Evolutionary conservation across 2,329 filamentous ascomycete species (phyloP).

Genomic region (Epichloe typhina): DNA sequence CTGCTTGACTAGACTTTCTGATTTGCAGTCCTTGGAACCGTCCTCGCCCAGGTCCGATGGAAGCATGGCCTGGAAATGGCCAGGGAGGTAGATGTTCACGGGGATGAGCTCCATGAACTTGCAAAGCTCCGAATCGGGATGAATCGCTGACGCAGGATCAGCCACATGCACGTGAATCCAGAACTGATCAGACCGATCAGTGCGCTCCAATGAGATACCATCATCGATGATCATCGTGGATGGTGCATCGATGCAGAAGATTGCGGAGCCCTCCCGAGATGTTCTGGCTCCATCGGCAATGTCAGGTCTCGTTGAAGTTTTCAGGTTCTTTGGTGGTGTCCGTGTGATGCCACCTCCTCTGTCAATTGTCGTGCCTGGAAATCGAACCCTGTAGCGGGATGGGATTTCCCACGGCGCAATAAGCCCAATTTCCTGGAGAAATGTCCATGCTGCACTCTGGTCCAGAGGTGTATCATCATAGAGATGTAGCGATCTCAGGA

Average conservation of each 20-base stretch:
- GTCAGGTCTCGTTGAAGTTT: slow-evolving; percentile 27
- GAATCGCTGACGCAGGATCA: slow-evolving; percentile 61
- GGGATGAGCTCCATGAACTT: slow-evolving; percentile 48
- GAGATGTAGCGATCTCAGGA: slow-evolving; percentile 47
- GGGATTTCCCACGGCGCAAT: slow-evolving; percentile 59
- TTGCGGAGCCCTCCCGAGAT: slow-evolving; percentile 42
- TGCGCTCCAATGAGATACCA: slow-evolving; percentile 56
- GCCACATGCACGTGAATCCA: slow-evolving; percentile 73
- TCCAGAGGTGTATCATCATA: slow-evolving; percentile 37
- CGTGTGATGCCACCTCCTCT: slow-evolving; percentile 30
- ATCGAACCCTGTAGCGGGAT: slow-evolving; percentile 44
- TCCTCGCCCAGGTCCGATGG: slow-evolving; percentile 22
- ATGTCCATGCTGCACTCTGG: slow-evolving; percentile 41
- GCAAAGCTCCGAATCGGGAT: slow-evolving; percentile 42
- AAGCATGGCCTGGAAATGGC: slow-evolving; percentile 46
- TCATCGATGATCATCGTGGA: slow-evolving; percentile 64
- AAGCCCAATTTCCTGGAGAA: slow-evolving; percentile 64
- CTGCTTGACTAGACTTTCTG: slow-evolving; percentile 28
- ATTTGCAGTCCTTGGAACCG: slow-evolving; percentile 17
- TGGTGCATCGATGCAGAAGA: slow-evolving; percentile 62
- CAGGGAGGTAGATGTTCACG: slow-evolving; percentile 46
- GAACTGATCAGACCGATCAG: slow-evolving; percentile 37
- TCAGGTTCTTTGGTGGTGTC: slow-evolving; percentile 17
- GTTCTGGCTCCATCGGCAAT: slow-evolving; percentile 37
- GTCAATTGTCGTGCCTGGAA: slow-evolving; percentile 34